These are phyloP conservation scores for Trichophaea hybrida DNA, from an alignment of 2,329 filamentous ascomycete species.

Conservation along the genomic window DNA sequence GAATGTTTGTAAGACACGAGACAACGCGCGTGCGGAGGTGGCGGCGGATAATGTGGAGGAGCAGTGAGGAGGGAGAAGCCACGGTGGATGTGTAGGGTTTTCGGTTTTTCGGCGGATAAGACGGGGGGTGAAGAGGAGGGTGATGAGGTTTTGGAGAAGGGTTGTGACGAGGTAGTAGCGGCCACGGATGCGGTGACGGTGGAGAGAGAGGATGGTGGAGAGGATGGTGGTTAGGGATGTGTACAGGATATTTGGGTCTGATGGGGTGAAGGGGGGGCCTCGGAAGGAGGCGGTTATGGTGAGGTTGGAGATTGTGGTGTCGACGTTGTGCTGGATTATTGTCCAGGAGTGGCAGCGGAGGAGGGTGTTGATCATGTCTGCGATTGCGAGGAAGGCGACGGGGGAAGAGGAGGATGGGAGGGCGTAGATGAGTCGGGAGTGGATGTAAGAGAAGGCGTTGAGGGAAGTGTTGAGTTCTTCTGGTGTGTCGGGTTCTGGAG, in stretches of 20 bases:
- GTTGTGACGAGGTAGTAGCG: conserved; percentile 22
- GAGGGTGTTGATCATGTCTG: conserved; percentile 12
- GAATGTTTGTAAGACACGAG: conserved; percentile 11
- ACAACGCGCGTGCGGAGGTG: neutral
- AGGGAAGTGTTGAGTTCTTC: neutral
- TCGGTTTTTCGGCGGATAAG: conserved; percentile 16
- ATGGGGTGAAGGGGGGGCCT: neutral
- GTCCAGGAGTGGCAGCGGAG: conserved; percentile 15
- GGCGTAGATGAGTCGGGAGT: neutral
- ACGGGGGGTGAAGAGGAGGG: conserved; percentile 14
- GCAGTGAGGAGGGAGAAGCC: conserved; percentile 1
- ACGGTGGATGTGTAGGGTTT: conserved; percentile 17
- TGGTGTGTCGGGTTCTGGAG: neutral
- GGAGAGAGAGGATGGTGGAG: conserved; percentile 11
- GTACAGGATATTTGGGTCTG: conserved; percentile 12
- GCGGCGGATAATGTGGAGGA: neutral
- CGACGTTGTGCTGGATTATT: conserved; percentile 20
- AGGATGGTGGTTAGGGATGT: conserved; percentile 7
- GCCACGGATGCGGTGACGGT: conserved; percentile 17
- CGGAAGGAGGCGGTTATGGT: conserved; percentile 12
- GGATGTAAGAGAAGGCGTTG: neutral
- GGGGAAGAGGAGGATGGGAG: conserved; percentile 10
- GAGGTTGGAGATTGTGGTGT: conserved; percentile 16
- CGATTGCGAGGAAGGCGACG: conserved; percentile 12
- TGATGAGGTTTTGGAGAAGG: conserved; percentile 16